Percentiles rank a stretch among this genome's conserved stretches.
phyloP scores from a whole-genome alignment of 305 asterid genomes.

The Fraxinus baroniana region DNA sequence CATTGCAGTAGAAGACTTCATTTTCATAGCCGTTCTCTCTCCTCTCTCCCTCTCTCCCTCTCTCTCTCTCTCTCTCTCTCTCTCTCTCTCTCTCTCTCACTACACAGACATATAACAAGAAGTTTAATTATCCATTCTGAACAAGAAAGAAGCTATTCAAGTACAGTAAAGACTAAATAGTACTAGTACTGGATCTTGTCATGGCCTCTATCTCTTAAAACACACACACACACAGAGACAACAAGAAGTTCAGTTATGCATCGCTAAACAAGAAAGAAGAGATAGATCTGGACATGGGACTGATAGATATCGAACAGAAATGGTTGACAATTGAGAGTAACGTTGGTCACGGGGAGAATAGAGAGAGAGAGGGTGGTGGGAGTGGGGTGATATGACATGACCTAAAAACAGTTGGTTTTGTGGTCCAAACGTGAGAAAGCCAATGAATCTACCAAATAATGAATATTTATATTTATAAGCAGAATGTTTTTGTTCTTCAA shows the following conservation, averaged over 20 bases:
- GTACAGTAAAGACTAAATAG: not conserved
- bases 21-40: constrained; percentile 17
- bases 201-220: not conserved
- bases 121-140: not conserved
- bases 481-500: constrained; percentile 36
- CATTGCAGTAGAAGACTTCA: constrained; percentile 18
- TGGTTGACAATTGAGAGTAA: constrained; percentile 27
- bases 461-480: not conserved
- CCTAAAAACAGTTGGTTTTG: not conserved
- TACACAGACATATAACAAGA: not conserved
- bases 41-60: not conserved
- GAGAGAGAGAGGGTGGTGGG: constrained; percentile 18
- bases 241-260: not conserved
- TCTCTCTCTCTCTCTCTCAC: not conserved
- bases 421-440: constrained; percentile 9
- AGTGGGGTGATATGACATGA: not conserved
- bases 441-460: not conserved
- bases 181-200: not conserved
- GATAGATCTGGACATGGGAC: constrained; percentile 28
- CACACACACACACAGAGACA: not conserved
- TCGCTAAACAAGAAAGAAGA: constrained; percentile 4
- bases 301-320: constrained; percentile 25
- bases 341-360: constrained; percentile 34
- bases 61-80: constrained; percentile 3
- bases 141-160: not conserved